Conservation (phyloP, 2,329 filamentous ascomycete genomes). For the Neonectria ditissima region DNA sequence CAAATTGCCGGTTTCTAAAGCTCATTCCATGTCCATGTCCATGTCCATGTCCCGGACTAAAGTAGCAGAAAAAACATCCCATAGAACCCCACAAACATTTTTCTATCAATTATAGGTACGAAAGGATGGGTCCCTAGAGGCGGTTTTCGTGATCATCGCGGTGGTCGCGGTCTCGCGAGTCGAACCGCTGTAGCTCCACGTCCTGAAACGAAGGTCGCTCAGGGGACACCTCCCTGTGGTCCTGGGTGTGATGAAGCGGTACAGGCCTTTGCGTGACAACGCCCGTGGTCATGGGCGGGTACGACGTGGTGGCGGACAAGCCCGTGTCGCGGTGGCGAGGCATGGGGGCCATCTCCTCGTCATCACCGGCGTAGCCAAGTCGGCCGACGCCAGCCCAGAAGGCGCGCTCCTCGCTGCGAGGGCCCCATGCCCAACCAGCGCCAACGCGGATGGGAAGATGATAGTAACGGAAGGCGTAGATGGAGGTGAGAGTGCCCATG, state of each 20-base stretch:
- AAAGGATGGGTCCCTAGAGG: not conserved
- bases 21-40: conserved; percentile 4
- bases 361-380: conserved; percentile 65
- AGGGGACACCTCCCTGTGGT: conserved; percentile 1
- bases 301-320: conserved; percentile 45
- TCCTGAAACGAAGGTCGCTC: conserved; percentile 45
- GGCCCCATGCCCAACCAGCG: conserved; percentile 90
- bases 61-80: conserved; percentile 2
- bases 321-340: conserved; percentile 35
- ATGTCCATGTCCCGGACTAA: conserved; percentile 12
- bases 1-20: conserved; percentile 1
- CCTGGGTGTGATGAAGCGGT: conserved; percentile 10
- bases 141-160: conserved; percentile 14
- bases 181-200: conserved; percentile 47
- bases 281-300: conserved; percentile 40
- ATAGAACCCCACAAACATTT: conserved; percentile 2
- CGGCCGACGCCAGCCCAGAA: conserved; percentile 82
- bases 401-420: conserved; percentile 76
- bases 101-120: conserved; percentile 1
- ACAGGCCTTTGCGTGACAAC: conserved; percentile 38
- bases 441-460: conserved; percentile 81
- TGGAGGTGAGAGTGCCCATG: conserved; percentile 78
- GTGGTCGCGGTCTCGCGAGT: conserved; percentile 31
- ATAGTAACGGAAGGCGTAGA: conserved; percentile 86
- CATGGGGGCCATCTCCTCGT: conserved; percentile 40